phyloP scores from a whole-genome alignment of 2,329 filamentous ascomycete genomes.

The Chrysoporthe cubensis region DNA sequence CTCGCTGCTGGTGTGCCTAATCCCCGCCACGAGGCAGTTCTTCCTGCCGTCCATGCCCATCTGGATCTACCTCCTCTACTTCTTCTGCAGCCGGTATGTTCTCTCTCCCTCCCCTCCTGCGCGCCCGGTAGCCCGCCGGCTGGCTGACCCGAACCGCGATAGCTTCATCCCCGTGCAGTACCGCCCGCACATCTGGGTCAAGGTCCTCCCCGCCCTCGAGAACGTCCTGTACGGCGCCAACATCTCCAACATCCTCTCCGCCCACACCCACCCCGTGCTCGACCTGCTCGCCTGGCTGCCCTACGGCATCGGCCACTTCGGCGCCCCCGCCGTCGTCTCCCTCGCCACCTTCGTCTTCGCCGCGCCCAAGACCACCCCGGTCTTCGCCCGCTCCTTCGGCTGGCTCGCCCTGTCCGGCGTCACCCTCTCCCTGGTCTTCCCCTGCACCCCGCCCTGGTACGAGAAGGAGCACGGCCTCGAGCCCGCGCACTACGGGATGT shows the following conservation, averaged over 20 bases:
- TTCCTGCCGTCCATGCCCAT: conserved; percentile 86
- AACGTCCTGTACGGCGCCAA: conserved; percentile 97
- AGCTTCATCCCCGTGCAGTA: conserved; percentile 90
- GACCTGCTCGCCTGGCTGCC: conserved; percentile 92
- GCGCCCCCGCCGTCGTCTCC: conserved; percentile 79
- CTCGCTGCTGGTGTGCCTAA: conserved; percentile 70
- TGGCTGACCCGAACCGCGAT: conserved; percentile 27
- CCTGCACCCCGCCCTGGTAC: conserved; percentile 96
- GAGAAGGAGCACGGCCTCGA: conserved; percentile 90
- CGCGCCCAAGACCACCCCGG: conserved; percentile 80
- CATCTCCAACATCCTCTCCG: conserved; percentile 91
- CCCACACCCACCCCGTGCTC: conserved; percentile 80
- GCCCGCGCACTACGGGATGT: conserved; percentile 90
- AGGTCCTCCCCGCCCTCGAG: conserved; percentile 89
- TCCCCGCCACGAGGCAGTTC: conserved; percentile 88
- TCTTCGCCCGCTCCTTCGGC: conserved; percentile 85
- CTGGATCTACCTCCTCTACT: conserved; percentile 85
- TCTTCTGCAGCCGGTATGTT: conserved; percentile 87
- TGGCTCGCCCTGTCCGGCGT: conserved; percentile 92
- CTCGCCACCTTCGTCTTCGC: conserved; percentile 84
- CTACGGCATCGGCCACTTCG: conserved; percentile 90
- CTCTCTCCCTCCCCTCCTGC: neutral
- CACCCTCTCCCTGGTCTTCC: conserved; percentile 85
- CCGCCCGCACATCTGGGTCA: conserved; percentile 92
- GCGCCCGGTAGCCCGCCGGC: neutral